Evolutionary conservation across 805 yeast species (phyloP), one percentile per base, ranked within the genome.

Genomic region (Candida patagonica): DNA sequence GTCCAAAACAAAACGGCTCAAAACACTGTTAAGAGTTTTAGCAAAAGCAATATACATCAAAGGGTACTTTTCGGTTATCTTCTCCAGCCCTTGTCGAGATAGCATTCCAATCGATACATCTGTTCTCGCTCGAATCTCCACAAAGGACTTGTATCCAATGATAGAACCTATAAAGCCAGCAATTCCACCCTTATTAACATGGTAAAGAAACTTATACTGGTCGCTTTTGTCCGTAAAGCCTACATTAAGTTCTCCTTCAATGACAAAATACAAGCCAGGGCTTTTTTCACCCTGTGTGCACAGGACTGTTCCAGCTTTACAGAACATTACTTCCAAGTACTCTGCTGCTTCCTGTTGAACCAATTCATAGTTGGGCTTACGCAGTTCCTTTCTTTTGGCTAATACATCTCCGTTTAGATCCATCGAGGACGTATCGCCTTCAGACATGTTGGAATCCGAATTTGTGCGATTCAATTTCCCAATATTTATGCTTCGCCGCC

Each of bases 151-250:
- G 46, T 80, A 76, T 0, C 95, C 92, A 7, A 87, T 71, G 12
- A 88, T 59, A 0, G 94, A 73, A 3, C 94, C 85, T 35, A 89
- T 57, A 54, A 84, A 89, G 0, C 97, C 97, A 0, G 89, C 94
- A 12, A 89, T 58, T 3, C 92, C 92, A 5, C 96, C 96, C 1
- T 79, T 67, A 12, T 69, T 62, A 1, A 86, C 77, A 0, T 76
- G 70, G 49, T 78, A 79, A 1, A 84, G 50, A 5, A 46, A 47
- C 6, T 47, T 35, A 30, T 45, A 44, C 17, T 39, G 35, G 30
- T 43, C 40, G 40, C 45, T 40, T 38, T 51, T 46, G 34, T 67
- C 70, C n/a, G 57, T 54, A 48, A 70, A 70, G 5, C 67, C 63
- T 0, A 86, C 83, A 31, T 81, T 86, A 26, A 89, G 60, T 4